Evolutionary conservation across 768 basidiomycete species (phyloP), one percentile per base, ranked within the genome.

Genomic region (Saitozyma sp.): DNA sequence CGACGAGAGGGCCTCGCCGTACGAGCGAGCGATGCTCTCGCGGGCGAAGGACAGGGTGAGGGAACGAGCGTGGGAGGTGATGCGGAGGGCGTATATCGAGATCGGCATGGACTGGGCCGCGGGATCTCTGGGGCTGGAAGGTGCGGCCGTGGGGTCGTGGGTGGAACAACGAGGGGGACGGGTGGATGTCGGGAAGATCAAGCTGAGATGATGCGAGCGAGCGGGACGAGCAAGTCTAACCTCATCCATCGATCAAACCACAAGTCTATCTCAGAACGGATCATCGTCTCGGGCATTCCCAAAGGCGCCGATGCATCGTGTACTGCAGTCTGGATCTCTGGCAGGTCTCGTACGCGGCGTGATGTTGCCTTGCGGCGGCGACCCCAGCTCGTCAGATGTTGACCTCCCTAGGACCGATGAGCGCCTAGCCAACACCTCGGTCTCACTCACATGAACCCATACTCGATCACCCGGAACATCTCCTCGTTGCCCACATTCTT

Each of bases 361-460:
- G n/a, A n/a, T n/a, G n/a, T 29, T 29, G 29, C 29, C 29, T 29
- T 29, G 29, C 29, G 29, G 29, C 29, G 29, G 29, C 5, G 29
- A 29, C 29, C 29, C 29, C 29, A 2, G 5, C 29, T 2, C 29
- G 29, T 29, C 29, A 29, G 29, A 29, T 29, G 6, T 46, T 46
- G 45, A 46, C 45, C 45, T 46, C 45, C 45, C 45, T 46, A 17
- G n/a, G 2, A 17, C 45, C 45, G 45, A 46, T 46, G 13, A 46
- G 45, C 45, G 13, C 2, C 45, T 11, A 11, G 11, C 45, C 45
- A 13, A 11, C 45, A 11, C 13, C 13, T 17, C 11, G n/a, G 45
- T 17, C 51, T 11, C 17, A 71, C 74, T 65, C 64, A 77, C 76
- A 77, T 77, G n/a, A 74, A 74, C 14, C 71, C 73, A 57, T 73